phyloP scores from a whole-genome alignment of 2,329 filamentous ascomycete genomes.

The Aschersonia sp. region DNA sequence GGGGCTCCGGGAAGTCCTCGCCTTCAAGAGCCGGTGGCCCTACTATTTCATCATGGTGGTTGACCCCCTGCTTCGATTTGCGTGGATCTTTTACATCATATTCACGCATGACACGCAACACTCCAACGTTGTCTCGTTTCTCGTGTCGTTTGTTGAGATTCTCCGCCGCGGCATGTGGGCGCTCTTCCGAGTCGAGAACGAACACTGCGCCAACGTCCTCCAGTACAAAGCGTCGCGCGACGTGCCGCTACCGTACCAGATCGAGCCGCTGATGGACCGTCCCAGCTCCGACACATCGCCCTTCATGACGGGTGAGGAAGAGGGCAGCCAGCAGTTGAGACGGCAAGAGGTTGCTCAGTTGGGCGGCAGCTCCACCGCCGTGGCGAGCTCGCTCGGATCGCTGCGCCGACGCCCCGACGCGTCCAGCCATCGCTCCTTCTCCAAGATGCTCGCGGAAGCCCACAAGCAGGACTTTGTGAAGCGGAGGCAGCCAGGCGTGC shows the following conservation, averaged over 20 bases:
- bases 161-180: constrained; percentile 82
- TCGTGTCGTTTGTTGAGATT: constrained; percentile 66
- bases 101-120: constrained; percentile 71
- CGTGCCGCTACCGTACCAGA: constrained; percentile 69
- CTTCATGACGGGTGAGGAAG: constrained; percentile 6
- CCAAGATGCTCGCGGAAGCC: constrained; percentile 62
- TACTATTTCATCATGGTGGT: constrained; percentile 79
- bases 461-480: constrained; percentile 90
- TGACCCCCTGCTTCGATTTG: constrained; percentile 78
- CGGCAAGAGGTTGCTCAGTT: constrained; percentile 1
- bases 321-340: constrained; percentile 3
- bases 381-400: constrained; percentile 9
- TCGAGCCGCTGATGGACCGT: constrained; percentile 32
- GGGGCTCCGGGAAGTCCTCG: constrained; percentile 63
- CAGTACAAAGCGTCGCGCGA: constrained; percentile 84
- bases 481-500: constrained; percentile 32
- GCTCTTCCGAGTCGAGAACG: constrained; percentile 90
- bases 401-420: constrained; percentile 19
- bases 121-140: constrained; percentile 67
- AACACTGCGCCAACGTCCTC: constrained; percentile 85
- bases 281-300: constrained; percentile 20
- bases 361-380: constrained; percentile 8
- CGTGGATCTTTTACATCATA: constrained; percentile 89
- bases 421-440: constrained; percentile 23
- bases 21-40: constrained; percentile 62